Conservation (phyloP, 257 asterid genomes). For the Ilex aquifolium region DNA sequence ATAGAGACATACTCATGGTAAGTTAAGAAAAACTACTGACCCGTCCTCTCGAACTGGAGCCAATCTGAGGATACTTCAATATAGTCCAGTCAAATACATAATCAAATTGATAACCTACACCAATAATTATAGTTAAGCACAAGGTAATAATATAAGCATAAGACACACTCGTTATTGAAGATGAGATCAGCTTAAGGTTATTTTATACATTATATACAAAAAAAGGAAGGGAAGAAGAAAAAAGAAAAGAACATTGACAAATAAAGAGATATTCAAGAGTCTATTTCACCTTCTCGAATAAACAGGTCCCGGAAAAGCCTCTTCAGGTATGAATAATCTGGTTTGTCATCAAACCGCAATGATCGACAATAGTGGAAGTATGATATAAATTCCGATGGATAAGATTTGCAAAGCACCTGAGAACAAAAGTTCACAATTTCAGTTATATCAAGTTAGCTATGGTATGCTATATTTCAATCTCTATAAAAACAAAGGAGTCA, state of each 20-base stretch:
- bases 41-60: constrained; percentile 67
- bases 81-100: constrained; percentile 92
- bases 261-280: not conserved
- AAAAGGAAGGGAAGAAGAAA: not conserved
- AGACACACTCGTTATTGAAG: not conserved
- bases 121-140: not conserved
- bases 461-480: no score
- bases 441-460: no score
- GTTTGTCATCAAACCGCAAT: constrained; percentile 80
- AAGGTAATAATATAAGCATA: not conserved
- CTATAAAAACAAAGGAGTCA: not conserved
- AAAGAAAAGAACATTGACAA: not conserved
- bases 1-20: not conserved
- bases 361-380: constrained; percentile 95
- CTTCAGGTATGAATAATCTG: constrained; percentile 84
- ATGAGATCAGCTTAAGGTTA: not conserved
- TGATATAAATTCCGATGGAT: constrained; percentile 82
- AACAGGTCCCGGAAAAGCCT: constrained; percentile 81
- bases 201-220: not conserved
- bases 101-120: constrained; percentile 79
- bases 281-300: constrained; percentile 65
- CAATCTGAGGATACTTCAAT: constrained; percentile 72
- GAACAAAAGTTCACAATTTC: not conserved
- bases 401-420: constrained; percentile 88
- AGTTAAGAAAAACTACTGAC: constrained; percentile 22